Percentiles rank a stretch among this genome's conserved stretches.
Conservation (phyloP, 208 protist genomes). For the Crithidia sp. region DNA sequence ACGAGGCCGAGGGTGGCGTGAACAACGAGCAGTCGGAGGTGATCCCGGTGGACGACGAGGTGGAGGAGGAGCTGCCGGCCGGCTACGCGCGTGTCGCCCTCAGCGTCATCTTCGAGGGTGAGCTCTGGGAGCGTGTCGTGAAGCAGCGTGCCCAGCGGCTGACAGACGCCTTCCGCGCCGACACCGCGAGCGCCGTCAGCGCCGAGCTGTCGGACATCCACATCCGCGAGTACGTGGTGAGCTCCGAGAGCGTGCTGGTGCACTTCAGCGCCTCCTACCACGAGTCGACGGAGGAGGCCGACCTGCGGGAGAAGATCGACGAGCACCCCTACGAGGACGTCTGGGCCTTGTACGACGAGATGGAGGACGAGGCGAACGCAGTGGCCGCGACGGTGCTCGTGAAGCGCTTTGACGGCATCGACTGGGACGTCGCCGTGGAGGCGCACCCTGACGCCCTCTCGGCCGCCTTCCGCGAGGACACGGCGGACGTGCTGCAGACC, state of each 20-base stretch:
- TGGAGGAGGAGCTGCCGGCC: conserved; percentile 18
- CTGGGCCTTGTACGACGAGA: conserved; percentile 35
- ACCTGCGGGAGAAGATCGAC: conserved; percentile 21
- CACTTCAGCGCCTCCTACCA: conserved; percentile 18
- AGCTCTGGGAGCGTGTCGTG: conserved; percentile 42
- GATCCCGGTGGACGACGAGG: conserved; percentile 10
- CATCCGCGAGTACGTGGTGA: conserved; percentile 33
- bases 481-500: conserved; percentile 41
- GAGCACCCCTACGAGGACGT: conserved; percentile 35
- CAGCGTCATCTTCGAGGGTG: conserved; percentile 56
- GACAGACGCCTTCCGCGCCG: conserved; percentile 42
- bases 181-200: conserved; percentile 35
- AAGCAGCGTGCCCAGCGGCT: conserved; percentile 21
- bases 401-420: conserved; percentile 47
- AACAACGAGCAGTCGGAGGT: conserved; percentile 18
- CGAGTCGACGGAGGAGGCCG: not conserved
- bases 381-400: conserved; percentile 15
- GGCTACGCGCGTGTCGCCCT: conserved; percentile 31
- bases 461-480: conserved; percentile 45
- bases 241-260: conserved; percentile 20
- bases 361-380: conserved; percentile 16
- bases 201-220: conserved; percentile 31
- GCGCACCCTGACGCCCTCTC: conserved; percentile 26
- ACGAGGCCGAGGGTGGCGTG: conserved; percentile 8
- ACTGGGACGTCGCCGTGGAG: conserved; percentile 49